Evolutionary conservation across 1,284 basidiomycete species (phyloP).

Genomic region (Mrakiaceae sp.): DNA sequence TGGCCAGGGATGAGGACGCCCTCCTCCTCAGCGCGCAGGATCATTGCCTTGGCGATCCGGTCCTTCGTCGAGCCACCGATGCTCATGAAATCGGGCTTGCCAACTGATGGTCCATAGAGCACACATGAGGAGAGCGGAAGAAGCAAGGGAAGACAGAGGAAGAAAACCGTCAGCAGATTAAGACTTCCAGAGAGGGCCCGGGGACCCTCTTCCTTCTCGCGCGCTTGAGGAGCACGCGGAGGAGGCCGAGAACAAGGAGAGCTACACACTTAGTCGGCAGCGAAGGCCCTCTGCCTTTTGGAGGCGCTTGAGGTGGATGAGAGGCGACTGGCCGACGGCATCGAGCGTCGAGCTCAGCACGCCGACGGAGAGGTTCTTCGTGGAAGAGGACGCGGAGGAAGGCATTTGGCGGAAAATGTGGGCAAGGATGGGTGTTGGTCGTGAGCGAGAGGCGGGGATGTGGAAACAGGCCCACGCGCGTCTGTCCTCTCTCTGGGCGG

Average conservation of each 20-base stretch:
- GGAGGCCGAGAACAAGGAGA: background rate
- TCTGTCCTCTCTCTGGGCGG: no score
- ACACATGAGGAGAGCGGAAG: background rate
- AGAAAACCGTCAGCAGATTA: background rate
- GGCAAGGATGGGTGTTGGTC: background rate
- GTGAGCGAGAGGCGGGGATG: background rate
- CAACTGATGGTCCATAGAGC: slow-evolving; percentile 46
- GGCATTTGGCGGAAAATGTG: background rate
- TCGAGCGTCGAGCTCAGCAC: slow-evolving; percentile 67
- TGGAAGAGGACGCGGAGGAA: background rate
- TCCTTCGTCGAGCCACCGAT: slow-evolving; percentile 93
- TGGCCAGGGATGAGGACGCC: slow-evolving; percentile 77
- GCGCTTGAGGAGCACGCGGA: background rate
- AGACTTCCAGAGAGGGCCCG: background rate
- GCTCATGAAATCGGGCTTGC: slow-evolving; percentile 81
- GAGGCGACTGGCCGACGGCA: slow-evolving; percentile 80
- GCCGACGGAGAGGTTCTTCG: slow-evolving; percentile 20
- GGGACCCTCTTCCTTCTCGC: no score
- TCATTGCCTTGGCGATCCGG: slow-evolving; percentile 86
- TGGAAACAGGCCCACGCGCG: no score
- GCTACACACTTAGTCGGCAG: slow-evolving; percentile 73
- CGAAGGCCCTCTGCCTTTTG: slow-evolving; percentile 61
- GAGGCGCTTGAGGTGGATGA: slow-evolving; percentile 75
- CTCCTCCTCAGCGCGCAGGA: slow-evolving; percentile 77
- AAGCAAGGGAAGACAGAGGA: background rate